These are phyloP conservation scores for Syzygium oleosum DNA, from an alignment of 345 rosid species.

Conservation along the genomic window DNA sequence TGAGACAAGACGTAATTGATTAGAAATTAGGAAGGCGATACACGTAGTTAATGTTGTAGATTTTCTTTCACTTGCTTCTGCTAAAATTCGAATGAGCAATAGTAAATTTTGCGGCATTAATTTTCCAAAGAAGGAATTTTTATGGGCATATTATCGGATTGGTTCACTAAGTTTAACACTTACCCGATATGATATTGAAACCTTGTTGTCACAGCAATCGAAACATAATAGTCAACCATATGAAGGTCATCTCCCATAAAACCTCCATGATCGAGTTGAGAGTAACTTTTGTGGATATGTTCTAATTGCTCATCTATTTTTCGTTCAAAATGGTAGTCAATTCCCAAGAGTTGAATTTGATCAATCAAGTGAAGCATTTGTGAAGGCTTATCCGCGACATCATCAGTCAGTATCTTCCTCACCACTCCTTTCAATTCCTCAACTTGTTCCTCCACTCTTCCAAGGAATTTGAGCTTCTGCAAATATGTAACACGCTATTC, in stretches of 20 bases:
- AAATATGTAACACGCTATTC: not conserved
- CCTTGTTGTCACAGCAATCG: not conserved
- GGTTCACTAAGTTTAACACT: not conserved
- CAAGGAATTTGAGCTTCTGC: not conserved
- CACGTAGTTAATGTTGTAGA: not conserved
- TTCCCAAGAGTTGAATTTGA: too few relatives aligned
- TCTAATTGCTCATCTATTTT: slow-evolving; percentile 20
- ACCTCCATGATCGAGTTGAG: not conserved
- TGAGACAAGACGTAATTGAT: not conserved
- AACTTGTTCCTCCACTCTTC: not conserved
- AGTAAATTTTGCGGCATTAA: not conserved
- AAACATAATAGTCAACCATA: not conserved
- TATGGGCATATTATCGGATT: not conserved
- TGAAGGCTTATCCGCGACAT: not conserved
- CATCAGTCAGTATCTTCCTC: slow-evolving; percentile 3
- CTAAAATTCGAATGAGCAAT: not conserved
- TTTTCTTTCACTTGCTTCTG: not conserved
- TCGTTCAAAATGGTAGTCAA: slow-evolving; percentile 32
- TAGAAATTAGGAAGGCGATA: not conserved
- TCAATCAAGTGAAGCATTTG: slow-evolving; percentile 5
- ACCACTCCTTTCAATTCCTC: slow-evolving; percentile 6
- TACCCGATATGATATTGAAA: not conserved
- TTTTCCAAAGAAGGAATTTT: too few relatives aligned
- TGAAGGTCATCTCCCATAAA: not conserved
- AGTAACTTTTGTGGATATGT: not conserved